Conservation (phyloP, 192 early-diverging fungal species). For the Coemansia sp. region DNA sequence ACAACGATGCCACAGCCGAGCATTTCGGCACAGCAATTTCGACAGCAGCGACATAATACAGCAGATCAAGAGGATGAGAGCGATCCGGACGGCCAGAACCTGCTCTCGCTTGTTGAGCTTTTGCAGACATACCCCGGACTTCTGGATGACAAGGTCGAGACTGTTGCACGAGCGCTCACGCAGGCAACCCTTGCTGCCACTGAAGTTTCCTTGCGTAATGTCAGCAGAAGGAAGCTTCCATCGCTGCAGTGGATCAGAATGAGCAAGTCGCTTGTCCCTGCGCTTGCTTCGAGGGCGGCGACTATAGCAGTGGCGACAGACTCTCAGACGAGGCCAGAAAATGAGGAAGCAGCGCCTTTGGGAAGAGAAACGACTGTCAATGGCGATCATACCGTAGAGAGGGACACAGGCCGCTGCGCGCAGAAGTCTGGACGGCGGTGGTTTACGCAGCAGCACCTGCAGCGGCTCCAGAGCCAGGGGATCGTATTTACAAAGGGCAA, state of each 20-base stretch:
- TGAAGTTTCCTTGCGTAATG: constrained; percentile 11
- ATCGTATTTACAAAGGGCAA: constrained; percentile 53
- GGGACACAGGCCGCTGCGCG: neutral
- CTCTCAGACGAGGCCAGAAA: neutral
- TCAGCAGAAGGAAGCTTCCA: constrained; percentile 6
- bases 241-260: constrained; percentile 37
- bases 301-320: neutral
- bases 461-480: constrained; percentile 40
- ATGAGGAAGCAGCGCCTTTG: neutral
- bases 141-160: constrained; percentile 35
- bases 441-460: constrained; percentile 43
- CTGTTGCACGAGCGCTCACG: constrained; percentile 41
- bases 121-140: constrained; percentile 46
- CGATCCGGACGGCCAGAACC: neutral
- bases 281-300: constrained; percentile 4
- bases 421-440: constrained; percentile 25
- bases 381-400: neutral
- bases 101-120: constrained; percentile 32
- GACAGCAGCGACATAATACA: neutral
- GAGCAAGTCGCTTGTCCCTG: constrained; percentile 16
- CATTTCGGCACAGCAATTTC: neutral
- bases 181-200: constrained; percentile 44
- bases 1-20: neutral
- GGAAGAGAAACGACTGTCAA: neutral
- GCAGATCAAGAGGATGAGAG: neutral